Evolutionary conservation across 2,329 filamentous ascomycete genomes (phyloP).

Genomic region (Coniochaeta pulveracea): DNA sequence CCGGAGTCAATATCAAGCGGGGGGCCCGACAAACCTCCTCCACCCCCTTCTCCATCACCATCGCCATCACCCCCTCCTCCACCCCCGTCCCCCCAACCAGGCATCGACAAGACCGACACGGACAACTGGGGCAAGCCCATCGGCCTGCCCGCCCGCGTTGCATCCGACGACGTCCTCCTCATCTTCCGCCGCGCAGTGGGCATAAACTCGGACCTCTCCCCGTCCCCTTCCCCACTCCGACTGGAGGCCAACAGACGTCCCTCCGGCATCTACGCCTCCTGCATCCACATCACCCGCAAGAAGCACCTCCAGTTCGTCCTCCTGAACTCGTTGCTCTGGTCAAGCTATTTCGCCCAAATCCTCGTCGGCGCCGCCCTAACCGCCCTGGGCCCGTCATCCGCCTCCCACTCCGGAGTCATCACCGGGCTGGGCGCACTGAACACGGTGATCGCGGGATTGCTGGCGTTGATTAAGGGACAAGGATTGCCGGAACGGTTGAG

Average conservation of each 20-base stretch:
- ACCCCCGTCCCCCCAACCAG: slow-evolving; percentile 1
- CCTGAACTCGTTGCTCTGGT: slow-evolving; percentile 26
- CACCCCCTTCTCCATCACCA: no score
- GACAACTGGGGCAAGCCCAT: slow-evolving; percentile 24
- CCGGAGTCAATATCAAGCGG: no score
- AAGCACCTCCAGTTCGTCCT: slow-evolving; percentile 21
- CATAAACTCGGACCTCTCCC: slow-evolving; percentile 21
- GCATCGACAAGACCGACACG: slow-evolving; percentile 15
- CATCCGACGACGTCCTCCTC: slow-evolving; percentile 25
- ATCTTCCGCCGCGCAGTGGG: slow-evolving; percentile 32
- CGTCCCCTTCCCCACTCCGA: slow-evolving; percentile 12
- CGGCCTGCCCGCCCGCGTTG: slow-evolving; percentile 20
- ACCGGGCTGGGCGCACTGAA: slow-evolving; percentile 51
- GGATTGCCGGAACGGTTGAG: slow-evolving; percentile 34
- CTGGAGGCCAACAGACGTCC: slow-evolving; percentile 22
- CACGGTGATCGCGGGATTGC: slow-evolving; percentile 48
- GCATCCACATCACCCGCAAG: slow-evolving; percentile 20
- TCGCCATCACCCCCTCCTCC: neutral
- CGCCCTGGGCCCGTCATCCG: slow-evolving; percentile 29
- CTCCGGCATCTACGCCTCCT: slow-evolving; percentile 29
- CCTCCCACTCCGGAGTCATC: slow-evolving; percentile 38
- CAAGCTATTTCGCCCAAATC: slow-evolving; percentile 31
- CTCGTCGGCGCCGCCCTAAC: slow-evolving; percentile 35
- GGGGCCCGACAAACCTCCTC: no score
- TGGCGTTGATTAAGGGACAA: slow-evolving; percentile 43